A percentile compares a stretch with the other conserved stretches of the same genome.
phyloP scores from a whole-genome alignment of 2,329 filamentous ascomycete genomes.

The Ophiocordyceps robertsii region DNA sequence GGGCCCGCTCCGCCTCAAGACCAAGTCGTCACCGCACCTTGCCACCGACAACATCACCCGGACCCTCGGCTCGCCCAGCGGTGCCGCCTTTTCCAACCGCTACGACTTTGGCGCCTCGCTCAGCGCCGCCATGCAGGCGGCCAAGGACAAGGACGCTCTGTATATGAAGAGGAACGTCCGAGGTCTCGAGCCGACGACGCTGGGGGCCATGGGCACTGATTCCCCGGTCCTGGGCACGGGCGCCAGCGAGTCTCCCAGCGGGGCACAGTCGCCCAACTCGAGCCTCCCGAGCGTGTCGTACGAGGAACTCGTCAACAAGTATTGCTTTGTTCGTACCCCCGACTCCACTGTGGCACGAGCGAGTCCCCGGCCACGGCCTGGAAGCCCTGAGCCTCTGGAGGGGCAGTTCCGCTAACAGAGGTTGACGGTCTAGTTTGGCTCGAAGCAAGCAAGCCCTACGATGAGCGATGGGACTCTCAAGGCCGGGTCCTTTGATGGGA shows the following conservation, averaged over 20 bases:
- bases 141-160: slow-evolving; percentile 50
- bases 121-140: slow-evolving; percentile 64
- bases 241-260: slow-evolving; percentile 14
- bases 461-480: slow-evolving; percentile 33
- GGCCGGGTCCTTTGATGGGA: slow-evolving; percentile 23
- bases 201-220: slow-evolving; percentile 8
- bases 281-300: slow-evolving; percentile 77
- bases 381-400: slow-evolving; percentile 1
- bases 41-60: slow-evolving; percentile 47
- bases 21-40: slow-evolving; percentile 48
- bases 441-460: slow-evolving; percentile 40
- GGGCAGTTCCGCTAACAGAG: slow-evolving; percentile 23
- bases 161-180: slow-evolving; percentile 38
- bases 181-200: slow-evolving; percentile 7
- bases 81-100: slow-evolving; percentile 74
- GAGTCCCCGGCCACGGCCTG: slow-evolving; percentile 6
- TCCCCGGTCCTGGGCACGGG: slow-evolving; percentile 4
- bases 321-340: slow-evolving; percentile 92
- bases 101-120: slow-evolving; percentile 96
- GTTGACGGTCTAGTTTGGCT: slow-evolving; percentile 39
- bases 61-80: slow-evolving; percentile 40
- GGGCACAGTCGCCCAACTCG: slow-evolving; percentile 36
- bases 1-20: slow-evolving; percentile 54
- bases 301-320: slow-evolving; percentile 95
- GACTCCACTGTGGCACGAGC: slow-evolving; percentile 16